phyloP scores from a whole-genome alignment of 139 green algal species.

The Tetradesmus lagerheimii region DNA sequence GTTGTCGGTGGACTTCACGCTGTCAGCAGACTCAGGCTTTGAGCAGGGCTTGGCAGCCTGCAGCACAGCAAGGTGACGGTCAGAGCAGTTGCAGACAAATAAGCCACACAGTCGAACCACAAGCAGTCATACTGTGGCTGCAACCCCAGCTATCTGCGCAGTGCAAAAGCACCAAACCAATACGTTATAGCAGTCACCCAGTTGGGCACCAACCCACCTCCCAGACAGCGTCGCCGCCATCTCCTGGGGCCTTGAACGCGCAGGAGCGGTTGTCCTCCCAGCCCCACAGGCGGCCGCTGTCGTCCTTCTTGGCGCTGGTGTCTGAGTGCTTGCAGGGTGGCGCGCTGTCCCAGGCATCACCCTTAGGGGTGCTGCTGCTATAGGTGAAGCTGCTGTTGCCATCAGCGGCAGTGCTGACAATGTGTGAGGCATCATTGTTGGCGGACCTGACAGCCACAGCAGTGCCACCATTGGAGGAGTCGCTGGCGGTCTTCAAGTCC shows the following conservation, averaged over 20 bases:
- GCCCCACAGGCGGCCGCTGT: conserved; percentile 34
- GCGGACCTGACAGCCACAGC: background rate
- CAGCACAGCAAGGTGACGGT: background rate
- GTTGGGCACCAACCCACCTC: background rate
- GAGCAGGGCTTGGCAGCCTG: background rate
- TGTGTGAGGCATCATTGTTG: background rate
- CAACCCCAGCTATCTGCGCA: too few species aligned
- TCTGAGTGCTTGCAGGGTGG: background rate
- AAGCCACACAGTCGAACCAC: too few species aligned
- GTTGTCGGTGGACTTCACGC: background rate
- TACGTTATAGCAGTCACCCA: too few species aligned
- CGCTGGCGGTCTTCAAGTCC: background rate
- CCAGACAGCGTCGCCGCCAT: background rate
- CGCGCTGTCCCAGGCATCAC: background rate
- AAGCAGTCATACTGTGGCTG: too few species aligned
- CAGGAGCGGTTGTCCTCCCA: conserved; percentile 28
- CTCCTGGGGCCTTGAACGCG: conserved; percentile 24
- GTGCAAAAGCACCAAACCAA: too few species aligned
- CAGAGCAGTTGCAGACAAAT: background rate
- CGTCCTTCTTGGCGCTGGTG: background rate
- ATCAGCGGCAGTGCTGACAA: background rate
- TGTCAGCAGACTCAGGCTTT: background rate
- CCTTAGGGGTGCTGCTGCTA: background rate
- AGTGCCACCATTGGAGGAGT: background rate
- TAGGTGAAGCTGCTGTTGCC: conserved; percentile 5